Evolutionary conservation across 192 early-diverging fungal species (phyloP), one percentile per base, ranked within the genome.

Genomic region (Coemansia sp.): DNA sequence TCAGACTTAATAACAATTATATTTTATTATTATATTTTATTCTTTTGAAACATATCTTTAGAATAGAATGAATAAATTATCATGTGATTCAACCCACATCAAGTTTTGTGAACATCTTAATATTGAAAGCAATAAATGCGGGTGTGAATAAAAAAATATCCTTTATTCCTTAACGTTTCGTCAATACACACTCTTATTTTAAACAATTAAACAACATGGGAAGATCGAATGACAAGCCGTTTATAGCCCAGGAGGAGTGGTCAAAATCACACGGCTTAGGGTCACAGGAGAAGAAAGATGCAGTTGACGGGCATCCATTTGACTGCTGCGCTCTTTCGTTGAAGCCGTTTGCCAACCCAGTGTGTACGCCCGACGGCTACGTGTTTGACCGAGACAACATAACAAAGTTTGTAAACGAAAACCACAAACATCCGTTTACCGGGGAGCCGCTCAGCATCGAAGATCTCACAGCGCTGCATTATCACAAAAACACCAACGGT

Each of bases 361-460:
- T 94, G 61, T 96, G 94, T 76, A 92, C 94, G 0, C 78, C 77
- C 5, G 93, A 95, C 35, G 97, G 97, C 17, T 91, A 80, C 39
- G 86, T 97, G 9, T 98, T 95, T 86, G 97, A 98, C 66, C 85
- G 91, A 3, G 81, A 89, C 6, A 89, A 94, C 72, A 98, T 98
- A 54, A 73, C 90, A 15, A 90, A 91, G 0, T 96, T 90, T 54
- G 72, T 91, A 63, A 90, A 88, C 51, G 94, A 96, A 70, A 85
- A 90, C 68, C 89, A 90, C 56, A 94, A 86, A 0, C 90, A 95
- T 69, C 97, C 97, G 18, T 93, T 95, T 17, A 95, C 91, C 1
- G 95, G 93, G 5, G 84, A 87, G 66, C 86, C 87, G 59, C 85
- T 98, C 6, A 85, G 86, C 2, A 65, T 87, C n/a, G 90, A 91